Evolutionary conservation across 345 rosid genomes (phyloP).

Genomic region (Populus simonii): DNA sequence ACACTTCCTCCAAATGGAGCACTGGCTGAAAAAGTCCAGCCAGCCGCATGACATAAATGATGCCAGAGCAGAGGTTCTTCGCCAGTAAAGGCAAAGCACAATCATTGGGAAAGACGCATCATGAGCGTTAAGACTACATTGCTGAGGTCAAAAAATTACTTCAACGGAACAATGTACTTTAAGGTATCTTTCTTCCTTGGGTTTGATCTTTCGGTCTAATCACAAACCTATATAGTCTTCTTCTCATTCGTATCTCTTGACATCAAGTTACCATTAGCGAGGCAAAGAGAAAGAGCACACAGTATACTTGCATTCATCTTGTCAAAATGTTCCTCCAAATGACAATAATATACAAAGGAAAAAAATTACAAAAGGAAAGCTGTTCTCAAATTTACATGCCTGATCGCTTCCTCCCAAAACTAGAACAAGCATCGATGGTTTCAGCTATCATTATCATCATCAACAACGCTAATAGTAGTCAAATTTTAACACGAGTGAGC

Average conservation of each 20-base stretch:
- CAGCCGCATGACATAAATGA: too few relatives aligned
- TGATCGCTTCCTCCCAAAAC: constrained; percentile 35
- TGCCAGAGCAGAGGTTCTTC: too few relatives aligned
- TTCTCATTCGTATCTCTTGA: not conserved
- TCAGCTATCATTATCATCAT: constrained; percentile 20
- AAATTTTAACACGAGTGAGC: constrained; percentile 4
- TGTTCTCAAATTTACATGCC: constrained; percentile 61
- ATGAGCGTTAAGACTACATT: too few relatives aligned
- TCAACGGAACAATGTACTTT: too few relatives aligned
- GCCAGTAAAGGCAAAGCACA: too few relatives aligned
- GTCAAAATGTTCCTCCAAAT: constrained; percentile 13
- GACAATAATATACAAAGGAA: constrained; percentile 29
- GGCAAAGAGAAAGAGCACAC: not conserved
- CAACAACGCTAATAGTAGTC: not conserved
- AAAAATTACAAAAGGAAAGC: constrained; percentile 18
- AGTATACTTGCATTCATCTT: constrained; percentile 10
- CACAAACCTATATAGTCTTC: not conserved
- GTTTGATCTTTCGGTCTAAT: too few relatives aligned
- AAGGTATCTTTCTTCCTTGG: too few relatives aligned
- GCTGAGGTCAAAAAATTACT: too few relatives aligned
- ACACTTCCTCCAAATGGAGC: too few relatives aligned
- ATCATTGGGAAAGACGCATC: too few relatives aligned
- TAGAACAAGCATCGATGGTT: constrained; percentile 31
- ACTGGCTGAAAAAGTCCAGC: too few relatives aligned
- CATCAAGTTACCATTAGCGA: not conserved